A percentile compares a stretch with the other conserved stretches of the same genome.
Conservation (phyloP, 176 grass and related monocot genomes). For the Triticum turgidum region DNA sequence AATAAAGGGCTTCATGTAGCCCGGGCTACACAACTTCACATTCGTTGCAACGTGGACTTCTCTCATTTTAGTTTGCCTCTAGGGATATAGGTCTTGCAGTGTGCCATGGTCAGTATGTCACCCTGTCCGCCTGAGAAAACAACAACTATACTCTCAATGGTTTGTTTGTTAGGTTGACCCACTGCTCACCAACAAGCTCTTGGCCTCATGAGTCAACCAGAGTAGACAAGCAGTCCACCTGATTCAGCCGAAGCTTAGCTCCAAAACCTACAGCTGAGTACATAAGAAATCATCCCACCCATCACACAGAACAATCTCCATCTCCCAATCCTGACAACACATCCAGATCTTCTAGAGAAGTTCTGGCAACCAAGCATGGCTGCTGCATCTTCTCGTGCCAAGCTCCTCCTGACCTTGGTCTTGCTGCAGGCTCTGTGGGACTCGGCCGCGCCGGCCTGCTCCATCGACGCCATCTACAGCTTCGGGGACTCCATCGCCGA, state of each 20-base stretch:
- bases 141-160: background rate
- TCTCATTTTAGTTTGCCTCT: too few relatives aligned
- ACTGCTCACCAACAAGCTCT: slow-evolving; percentile 33
- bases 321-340: background rate
- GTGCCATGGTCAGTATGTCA: background rate
- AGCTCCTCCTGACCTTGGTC: slow-evolving; percentile 12
- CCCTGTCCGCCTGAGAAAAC: background rate
- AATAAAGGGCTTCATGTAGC: too few relatives aligned
- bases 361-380: background rate
- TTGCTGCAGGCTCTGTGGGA: background rate
- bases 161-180: slow-evolving; percentile 49
- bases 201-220: background rate
- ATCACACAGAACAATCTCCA: background rate
- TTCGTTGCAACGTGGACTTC: too few relatives aligned
- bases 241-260: background rate
- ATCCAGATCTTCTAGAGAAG: background rate
- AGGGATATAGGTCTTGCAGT: too few relatives aligned
- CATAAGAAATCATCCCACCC: too few relatives aligned
- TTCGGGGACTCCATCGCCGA: slow-evolving; percentile 94
- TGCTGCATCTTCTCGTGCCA: background rate
- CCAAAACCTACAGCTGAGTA: background rate
- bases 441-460: slow-evolving; percentile 42
- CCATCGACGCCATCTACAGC: slow-evolving; percentile 83
- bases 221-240: background rate
- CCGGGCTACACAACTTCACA: too few relatives aligned